Evolutionary conservation across 192 early-diverging fungal genomes (phyloP).

Genomic region (Linnemannia elongata): DNA sequence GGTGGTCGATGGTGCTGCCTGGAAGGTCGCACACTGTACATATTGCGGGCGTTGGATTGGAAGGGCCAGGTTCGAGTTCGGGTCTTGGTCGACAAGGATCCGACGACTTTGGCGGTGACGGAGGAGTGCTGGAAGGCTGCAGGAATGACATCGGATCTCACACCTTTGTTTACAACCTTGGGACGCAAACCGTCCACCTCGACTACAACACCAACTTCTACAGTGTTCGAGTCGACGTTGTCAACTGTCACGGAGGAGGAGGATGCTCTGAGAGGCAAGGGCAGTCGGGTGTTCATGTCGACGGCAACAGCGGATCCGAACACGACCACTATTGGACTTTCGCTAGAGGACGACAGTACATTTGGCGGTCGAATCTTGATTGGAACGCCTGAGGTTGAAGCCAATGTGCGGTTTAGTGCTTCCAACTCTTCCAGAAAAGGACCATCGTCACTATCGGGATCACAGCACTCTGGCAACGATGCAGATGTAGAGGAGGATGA

Average conservation of each 20-base stretch:
- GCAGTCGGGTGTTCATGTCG: conserved; percentile 4
- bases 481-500: conserved; percentile 37
- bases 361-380: not conserved
- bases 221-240: not conserved
- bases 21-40: conserved; percentile 52
- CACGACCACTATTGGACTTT: conserved; percentile 16
- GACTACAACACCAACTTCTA: not conserved
- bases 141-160: conserved; percentile 22
- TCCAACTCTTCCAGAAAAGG: not conserved
- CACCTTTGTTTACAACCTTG: not conserved
- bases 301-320: not conserved
- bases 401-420: not conserved
- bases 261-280: not conserved
- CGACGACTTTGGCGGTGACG: conserved; percentile 40
- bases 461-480: conserved; percentile 24
- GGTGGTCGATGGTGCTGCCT: conserved; percentile 54
- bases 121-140: conserved; percentile 53
- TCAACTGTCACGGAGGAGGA: not conserved
- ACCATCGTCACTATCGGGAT: conserved; percentile 1
- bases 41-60: conserved; percentile 43
- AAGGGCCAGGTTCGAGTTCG: conserved; percentile 44
- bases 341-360: conserved; percentile 18
- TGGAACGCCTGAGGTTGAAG: not conserved
- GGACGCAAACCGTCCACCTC: not conserved
- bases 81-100: conserved; percentile 49